Evolutionary conservation across 352 stramenopile genomes (phyloP).

Genomic region (Proteromonas lacertae): DNA sequence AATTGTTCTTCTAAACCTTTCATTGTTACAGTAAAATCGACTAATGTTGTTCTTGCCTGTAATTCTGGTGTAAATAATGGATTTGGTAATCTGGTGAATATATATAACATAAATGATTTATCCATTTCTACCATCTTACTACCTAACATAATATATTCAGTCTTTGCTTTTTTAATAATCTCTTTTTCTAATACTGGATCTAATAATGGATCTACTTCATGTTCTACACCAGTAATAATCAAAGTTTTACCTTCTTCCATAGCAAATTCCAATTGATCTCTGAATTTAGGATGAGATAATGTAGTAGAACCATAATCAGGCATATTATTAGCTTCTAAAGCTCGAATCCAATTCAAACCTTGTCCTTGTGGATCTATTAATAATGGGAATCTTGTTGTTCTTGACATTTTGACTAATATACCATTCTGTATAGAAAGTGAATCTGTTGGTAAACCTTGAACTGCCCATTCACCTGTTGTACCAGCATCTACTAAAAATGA

Average conservation of each 20-base stretch:
- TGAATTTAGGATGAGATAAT: slow-evolving; percentile 23
- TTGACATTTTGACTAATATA: slow-evolving; percentile 35
- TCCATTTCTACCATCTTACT: slow-evolving; percentile 77
- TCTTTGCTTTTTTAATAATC: slow-evolving; percentile 52
- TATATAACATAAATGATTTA: slow-evolving; percentile 60
- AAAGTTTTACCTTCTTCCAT: slow-evolving; percentile 42
- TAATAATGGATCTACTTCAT: slow-evolving; percentile 72
- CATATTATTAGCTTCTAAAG: slow-evolving; percentile 22
- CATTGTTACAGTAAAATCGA: slow-evolving; percentile 59
- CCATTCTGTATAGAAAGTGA: slow-evolving; percentile 50
- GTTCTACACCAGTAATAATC: slow-evolving; percentile 39
- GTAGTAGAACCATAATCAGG: slow-evolving; percentile 22
- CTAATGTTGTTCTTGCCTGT: slow-evolving; percentile 34
- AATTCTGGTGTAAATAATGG: slow-evolving; percentile 59
- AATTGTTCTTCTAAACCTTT: slow-evolving; percentile 51
- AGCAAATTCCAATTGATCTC: slow-evolving; percentile 35
- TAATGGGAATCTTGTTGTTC: slow-evolving; percentile 28
- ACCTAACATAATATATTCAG: slow-evolving; percentile 64
- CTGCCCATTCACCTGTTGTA: slow-evolving; percentile 38
- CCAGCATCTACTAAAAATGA: slow-evolving; percentile 29
- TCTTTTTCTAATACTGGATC: slow-evolving; percentile 62
- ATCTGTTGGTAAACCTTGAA: slow-evolving; percentile 40
- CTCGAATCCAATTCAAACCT: slow-evolving; percentile 35
- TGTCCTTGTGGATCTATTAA: slow-evolving; percentile 52
- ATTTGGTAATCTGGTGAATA: slow-evolving; percentile 64